Evolutionary conservation across 306 rosid genomes (phyloP).

Genomic region (Gynostemma pentaphyllum): DNA sequence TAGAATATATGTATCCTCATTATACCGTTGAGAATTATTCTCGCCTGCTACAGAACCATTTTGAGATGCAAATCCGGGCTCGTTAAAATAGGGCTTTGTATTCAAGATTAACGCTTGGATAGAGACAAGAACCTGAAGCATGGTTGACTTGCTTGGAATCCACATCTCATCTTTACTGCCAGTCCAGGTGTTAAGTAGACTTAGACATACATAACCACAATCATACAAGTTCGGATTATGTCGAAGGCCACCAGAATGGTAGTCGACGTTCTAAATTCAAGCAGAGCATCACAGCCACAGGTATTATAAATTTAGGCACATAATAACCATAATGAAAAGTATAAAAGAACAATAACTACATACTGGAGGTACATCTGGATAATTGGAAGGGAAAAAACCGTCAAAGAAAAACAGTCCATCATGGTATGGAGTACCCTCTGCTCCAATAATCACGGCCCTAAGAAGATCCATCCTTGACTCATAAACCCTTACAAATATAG

Average conservation of each 20-base stretch:
- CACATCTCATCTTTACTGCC: conserved; percentile 67
- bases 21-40: conserved; percentile 38
- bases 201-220: conserved; percentile 86
- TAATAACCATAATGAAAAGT: neutral
- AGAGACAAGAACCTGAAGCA: conserved; percentile 84
- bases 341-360: conserved; percentile 20
- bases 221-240: conserved; percentile 76
- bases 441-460: conserved; percentile 90
- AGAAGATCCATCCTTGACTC: conserved; percentile 79
- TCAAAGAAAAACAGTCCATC: conserved; percentile 91
- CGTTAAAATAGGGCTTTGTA: conserved; percentile 71
- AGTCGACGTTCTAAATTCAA: conserved; percentile 47
- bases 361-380: conserved; percentile 80
- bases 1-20: conserved; percentile 46
- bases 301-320: neutral
- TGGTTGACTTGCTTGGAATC: conserved; percentile 68
- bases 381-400: conserved; percentile 54
- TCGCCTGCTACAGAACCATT: conserved; percentile 48
- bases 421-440: conserved; percentile 95
- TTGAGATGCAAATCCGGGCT: conserved; percentile 53
- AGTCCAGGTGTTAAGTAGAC: conserved; percentile 84
- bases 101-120: conserved; percentile 82
- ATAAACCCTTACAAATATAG: conserved; percentile 71
- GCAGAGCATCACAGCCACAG: conserved; percentile 7
- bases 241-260: conserved; percentile 79